Evolutionary conservation across 2,329 filamentous ascomycete species (phyloP).

Genomic region (Aspergillus vadensis): DNA sequence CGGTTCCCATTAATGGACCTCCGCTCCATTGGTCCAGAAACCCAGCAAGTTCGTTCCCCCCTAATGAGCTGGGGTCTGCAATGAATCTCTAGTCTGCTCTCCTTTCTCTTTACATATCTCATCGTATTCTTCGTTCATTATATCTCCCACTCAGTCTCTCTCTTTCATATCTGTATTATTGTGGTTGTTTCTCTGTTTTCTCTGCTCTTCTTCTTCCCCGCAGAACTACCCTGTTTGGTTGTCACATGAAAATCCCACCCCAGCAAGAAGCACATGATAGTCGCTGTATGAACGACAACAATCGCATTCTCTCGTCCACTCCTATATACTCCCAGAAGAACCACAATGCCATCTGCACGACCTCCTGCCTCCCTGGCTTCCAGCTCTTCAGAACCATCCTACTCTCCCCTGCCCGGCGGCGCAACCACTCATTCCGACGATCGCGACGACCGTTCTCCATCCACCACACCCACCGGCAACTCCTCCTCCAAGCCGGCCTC

Average conservation of each 20-base stretch:
- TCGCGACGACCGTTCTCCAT: slow-evolving; percentile 36
- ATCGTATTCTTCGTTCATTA: background rate
- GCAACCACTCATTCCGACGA: slow-evolving; percentile 32
- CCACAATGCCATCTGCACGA: slow-evolving; percentile 31
- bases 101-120: background rate
- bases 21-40: background rate
- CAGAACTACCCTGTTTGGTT: slow-evolving; percentile 2
- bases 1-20: slow-evolving; percentile 1
- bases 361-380: slow-evolving; percentile 24
- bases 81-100: background rate
- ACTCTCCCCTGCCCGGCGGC: slow-evolving; percentile 24
- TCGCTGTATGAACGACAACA: slow-evolving; percentile 5
- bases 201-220: background rate
- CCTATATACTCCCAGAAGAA: slow-evolving; percentile 3
- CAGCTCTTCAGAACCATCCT: slow-evolving; percentile 29
- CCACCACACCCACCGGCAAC: slow-evolving; percentile 31
- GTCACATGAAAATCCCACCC: slow-evolving; percentile 21
- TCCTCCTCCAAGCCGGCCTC: slow-evolving; percentile 30
- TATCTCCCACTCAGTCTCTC: background rate
- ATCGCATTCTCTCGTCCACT: slow-evolving; percentile 8
- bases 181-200: background rate
- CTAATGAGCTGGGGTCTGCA: background rate
- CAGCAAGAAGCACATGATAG: slow-evolving; percentile 3
- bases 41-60: background rate
- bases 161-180: background rate